Evolutionary conservation across 2,329 filamentous ascomycete genomes (phyloP).

Genomic region (Anthostomella pinea): DNA sequence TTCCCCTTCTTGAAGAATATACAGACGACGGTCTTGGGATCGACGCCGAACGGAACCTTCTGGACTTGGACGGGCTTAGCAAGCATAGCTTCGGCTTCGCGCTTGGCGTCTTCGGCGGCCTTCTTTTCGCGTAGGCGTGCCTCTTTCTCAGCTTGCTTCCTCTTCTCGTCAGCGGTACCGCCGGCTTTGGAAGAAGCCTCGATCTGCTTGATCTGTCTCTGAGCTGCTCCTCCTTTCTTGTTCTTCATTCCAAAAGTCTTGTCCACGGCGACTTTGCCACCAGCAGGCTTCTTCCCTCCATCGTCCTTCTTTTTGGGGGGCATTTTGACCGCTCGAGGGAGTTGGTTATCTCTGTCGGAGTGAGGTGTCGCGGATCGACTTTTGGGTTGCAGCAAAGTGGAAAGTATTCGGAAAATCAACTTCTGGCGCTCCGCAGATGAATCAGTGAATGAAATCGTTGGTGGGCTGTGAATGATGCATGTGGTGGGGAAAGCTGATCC

Average conservation of each 20-base stretch:
- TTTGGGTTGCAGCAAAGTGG: slow-evolving; percentile 25
- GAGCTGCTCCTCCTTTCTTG: slow-evolving; percentile 89
- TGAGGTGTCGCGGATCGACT: slow-evolving; percentile 5
- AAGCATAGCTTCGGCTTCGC: slow-evolving; percentile 77
- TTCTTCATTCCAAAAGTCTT: slow-evolving; percentile 99
- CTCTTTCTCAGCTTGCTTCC: slow-evolving; percentile 65
- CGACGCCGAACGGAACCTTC: slow-evolving; percentile 95
- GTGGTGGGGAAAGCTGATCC: too few relatives aligned
- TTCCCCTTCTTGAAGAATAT: slow-evolving; percentile 96
- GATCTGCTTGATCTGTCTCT: slow-evolving; percentile 87
- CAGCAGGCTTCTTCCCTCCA: slow-evolving; percentile 53
- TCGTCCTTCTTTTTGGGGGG: slow-evolving; percentile 64
- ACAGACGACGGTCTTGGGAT: slow-evolving; percentile 95
- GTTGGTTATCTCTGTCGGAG: not conserved
- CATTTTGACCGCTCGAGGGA: slow-evolving; percentile 51
- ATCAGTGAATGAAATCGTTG: too few relatives aligned
- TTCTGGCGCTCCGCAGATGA: too few relatives aligned
- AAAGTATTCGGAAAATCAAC: slow-evolving; percentile 14
- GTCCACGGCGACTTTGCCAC: slow-evolving; percentile 73
- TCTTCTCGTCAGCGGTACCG: slow-evolving; percentile 84
- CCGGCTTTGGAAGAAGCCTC: slow-evolving; percentile 68
- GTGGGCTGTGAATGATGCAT: too few relatives aligned
- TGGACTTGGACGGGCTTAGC: slow-evolving; percentile 93
- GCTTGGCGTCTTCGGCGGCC: slow-evolving; percentile 80
- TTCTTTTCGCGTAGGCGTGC: slow-evolving; percentile 82